A percentile compares a stretch with the other conserved stretches of the same genome.
phyloP scores from a whole-genome alignment of 257 asterid genomes.

The Linderniella brevidens region DNA sequence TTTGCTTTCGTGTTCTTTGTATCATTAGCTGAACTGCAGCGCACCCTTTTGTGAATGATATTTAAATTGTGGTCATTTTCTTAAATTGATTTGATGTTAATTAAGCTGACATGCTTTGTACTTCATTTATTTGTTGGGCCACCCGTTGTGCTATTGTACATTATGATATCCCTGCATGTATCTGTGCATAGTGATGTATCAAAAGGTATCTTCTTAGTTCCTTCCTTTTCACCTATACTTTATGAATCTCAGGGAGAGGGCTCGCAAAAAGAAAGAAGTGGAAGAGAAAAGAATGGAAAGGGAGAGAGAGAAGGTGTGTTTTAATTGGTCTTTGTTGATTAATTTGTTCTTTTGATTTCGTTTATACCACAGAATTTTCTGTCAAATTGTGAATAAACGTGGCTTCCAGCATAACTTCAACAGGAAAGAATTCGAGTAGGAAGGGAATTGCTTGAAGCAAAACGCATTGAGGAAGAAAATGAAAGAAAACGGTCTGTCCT shows the following conservation, averaged over 20 bases:
- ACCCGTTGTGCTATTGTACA: background rate
- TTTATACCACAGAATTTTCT: background rate
- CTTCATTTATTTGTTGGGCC: background rate
- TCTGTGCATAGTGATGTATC: background rate
- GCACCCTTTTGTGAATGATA: no score
- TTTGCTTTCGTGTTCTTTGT: background rate
- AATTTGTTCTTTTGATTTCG: background rate
- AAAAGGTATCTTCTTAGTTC: slow-evolving; percentile 3
- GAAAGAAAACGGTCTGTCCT: slow-evolving; percentile 88
- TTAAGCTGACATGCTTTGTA: no score
- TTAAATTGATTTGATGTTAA: no score
- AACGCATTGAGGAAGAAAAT: slow-evolving; percentile 91
- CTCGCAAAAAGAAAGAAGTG: slow-evolving; percentile 51
- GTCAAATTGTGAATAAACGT: slow-evolving; percentile 6
- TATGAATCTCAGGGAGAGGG: slow-evolving; percentile 23
- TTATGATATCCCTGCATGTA: background rate
- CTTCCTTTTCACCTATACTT: background rate
- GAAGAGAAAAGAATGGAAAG: slow-evolving; percentile 39
- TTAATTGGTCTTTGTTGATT: background rate
- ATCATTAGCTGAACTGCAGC: background rate
- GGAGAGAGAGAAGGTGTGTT: slow-evolving; percentile 39
- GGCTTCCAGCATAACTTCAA: slow-evolving; percentile 11
- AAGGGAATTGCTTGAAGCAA: slow-evolving; percentile 86
- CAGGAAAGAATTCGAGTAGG: slow-evolving; percentile 93
- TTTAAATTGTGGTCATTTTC: background rate